Evolutionary conservation across 2,329 filamentous ascomycete genomes (phyloP), one percentile per base, ranked within the genome.

Genomic region (Nigrospora sphaerica): DNA sequence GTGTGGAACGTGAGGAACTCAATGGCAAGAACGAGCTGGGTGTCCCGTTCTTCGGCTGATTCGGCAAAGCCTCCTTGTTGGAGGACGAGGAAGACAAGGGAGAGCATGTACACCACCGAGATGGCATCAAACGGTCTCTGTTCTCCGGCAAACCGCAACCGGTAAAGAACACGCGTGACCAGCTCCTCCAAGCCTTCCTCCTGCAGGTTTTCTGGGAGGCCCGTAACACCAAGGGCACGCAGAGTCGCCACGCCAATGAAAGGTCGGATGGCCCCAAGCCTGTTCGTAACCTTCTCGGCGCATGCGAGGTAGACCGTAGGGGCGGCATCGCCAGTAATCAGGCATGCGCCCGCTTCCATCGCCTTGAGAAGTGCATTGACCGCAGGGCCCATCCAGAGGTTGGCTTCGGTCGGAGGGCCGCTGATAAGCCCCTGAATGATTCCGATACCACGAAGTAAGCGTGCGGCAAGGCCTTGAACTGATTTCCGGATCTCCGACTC

Each of bases 1-100:
- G 91, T 91, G 62, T 98, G 93, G 67, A 92, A 95, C 1, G 88
- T 82, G 11, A 98, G 67, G 53, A 96, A 84, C 61, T 98, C 93
- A 23, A 95, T 73, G 12, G 89, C 89, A 49, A 98, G 74, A 14
- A 97, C 82, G 23, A 97, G 73, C 63, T 98, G 93, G 51, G 93
- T 86, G 62, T 96, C 92, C 31, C 83, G 81, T 53, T 93, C 89
- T 59, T 97, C 93, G 1, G 77, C 64, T 19, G 77, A 77, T 32
- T 77, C 71, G 31, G 85, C 86, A 54, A 95, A 81, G 2, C 91
- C 91, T 36, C 90, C 89, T 51, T 84, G 83, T 49, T 81, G 79
- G 17, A 98, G 74, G 16, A 97, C 78, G 17, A 88, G 69, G 55
- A 95, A 83, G 4, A 95, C 68, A 14, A 98, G 74, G 0, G 92